Base-by-base conservation (phyloP, 2,329 filamentous ascomycete species). In the Paracorniculantispora psalliotae region DNA sequence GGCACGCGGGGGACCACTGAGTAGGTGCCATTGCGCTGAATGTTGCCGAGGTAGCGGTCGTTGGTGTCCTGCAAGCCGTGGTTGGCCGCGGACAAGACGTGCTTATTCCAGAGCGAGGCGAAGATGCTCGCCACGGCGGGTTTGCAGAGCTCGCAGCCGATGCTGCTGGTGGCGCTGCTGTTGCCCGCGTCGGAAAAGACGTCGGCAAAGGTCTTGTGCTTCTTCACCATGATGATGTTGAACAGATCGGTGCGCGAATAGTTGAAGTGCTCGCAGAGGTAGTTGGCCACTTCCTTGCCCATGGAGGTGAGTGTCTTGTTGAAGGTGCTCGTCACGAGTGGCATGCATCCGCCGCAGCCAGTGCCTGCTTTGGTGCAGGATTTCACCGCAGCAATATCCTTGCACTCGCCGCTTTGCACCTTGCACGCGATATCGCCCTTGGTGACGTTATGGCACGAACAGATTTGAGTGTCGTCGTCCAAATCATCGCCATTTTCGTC, bases 331-430 rank as follows among this genome's bases (percentile, higher is more conserved):
- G 91, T 90, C 2, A 96, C 89, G 5, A 96, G 82, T 6, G 92
- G 91, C 83, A 96, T 86, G 70, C 92, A 96, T 8, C 92, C 92
- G 64, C 91, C 92, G 68, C 92, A 96, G 2, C 92, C 92, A 0
- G 90, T 96, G 43, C 92, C 92, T 19, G 91, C 91, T 72, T 96
- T 96, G 17, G 92, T 96, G 77, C 91, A 96, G 2, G 88, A 84
- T 73, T 96, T 96, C 69, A 96, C 81, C 57, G 93, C 88, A 55
- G 86, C 87, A 47, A 96, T 82, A 26, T 88, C 88, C 69, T 89
- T 94, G 79, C 91, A 96, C 2, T 81, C 86, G 41, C 90, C 91
- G 56, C 88, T 85, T 66, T 92, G 92, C 70, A 93, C 83, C 2
- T 78, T 78, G 4, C 82, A 81, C 47, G 88, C 84, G 0, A 96